These are phyloP conservation scores for Fabrea salina DNA, from an alignment of 169 alveolate species.

Conservation along the genomic window DNA sequence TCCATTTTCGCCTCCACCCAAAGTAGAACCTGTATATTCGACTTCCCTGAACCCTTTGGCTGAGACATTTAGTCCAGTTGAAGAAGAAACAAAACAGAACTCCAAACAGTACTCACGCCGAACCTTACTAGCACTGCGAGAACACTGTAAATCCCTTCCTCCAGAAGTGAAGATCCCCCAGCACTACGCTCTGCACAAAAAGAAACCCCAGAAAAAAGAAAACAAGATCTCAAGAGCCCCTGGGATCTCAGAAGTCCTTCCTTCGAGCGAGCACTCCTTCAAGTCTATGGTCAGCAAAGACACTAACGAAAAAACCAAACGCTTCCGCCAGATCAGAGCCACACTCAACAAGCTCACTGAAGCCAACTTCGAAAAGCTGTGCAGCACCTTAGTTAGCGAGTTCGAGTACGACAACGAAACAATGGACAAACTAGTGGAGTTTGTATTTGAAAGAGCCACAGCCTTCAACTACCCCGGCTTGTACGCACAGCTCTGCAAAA, in stretches of 20 bases:
- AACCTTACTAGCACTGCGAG: not conserved
- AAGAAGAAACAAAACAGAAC: no score
- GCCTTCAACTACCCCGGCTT: constrained; percentile 13
- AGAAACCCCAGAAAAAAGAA: no score
- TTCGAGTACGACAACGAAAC: not conserved
- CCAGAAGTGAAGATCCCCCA: not conserved
- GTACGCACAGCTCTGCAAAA: not conserved
- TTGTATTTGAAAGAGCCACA: constrained; percentile 30
- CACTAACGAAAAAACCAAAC: not conserved
- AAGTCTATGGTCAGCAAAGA: not conserved
- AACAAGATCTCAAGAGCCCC: no score
- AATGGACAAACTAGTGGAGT: not conserved
- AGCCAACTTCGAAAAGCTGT: constrained; percentile 13
- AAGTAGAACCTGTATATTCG: no score
- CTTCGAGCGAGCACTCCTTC: constrained; percentile 29
- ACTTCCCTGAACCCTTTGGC: no score
- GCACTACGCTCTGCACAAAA: no score
- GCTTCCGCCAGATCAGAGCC: not conserved
- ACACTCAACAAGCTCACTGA: constrained; percentile 12
- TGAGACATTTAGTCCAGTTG: no score
- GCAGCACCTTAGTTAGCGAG: not conserved
- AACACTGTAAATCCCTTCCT: not conserved
- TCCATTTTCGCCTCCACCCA: no score
- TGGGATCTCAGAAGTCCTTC: no score
- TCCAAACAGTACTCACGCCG: not conserved